Evolutionary conservation across 2,329 filamentous ascomycete genomes (phyloP).

Genomic region (Claviceps capensis): DNA sequence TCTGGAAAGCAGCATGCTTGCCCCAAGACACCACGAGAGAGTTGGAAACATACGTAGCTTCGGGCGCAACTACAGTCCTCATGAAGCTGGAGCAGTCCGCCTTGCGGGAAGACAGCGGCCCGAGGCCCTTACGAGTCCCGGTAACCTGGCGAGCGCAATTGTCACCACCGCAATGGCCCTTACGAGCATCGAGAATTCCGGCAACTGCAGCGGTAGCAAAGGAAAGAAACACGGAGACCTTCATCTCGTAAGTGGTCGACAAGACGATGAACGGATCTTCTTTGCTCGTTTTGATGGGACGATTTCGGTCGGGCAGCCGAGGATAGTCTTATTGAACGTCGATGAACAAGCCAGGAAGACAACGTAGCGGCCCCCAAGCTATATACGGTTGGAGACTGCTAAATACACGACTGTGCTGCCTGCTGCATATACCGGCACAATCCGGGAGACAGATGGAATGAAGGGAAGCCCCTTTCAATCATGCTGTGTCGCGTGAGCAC

Average conservation of each 20-base stretch:
- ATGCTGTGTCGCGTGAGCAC: background rate
- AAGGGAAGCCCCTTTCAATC: background rate
- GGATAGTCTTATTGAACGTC: background rate
- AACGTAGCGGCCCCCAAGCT: background rate
- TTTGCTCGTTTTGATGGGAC: background rate
- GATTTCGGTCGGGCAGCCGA: background rate
- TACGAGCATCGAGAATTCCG: slow-evolving; percentile 21
- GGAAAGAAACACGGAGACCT: slow-evolving; percentile 24
- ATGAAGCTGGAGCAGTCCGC: slow-evolving; percentile 28
- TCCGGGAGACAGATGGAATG: background rate
- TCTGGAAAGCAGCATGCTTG: background rate
- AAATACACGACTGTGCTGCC: background rate
- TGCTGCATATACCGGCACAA: background rate
- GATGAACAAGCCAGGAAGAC: background rate
- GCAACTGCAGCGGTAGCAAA: slow-evolving; percentile 24
- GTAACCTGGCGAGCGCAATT: slow-evolving; percentile 34
- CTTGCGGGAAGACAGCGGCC: slow-evolving; percentile 20
- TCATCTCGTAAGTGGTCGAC: slow-evolving; percentile 17
- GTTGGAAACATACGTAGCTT: slow-evolving; percentile 22
- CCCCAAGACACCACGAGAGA: background rate
- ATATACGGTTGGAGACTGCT: background rate
- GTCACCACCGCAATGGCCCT: slow-evolving; percentile 23
- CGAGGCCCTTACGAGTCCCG: slow-evolving; percentile 25
- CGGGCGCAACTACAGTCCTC: slow-evolving; percentile 25
- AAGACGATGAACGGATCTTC: background rate